These are phyloP conservation scores for Gryganskiella cystojenkinii DNA, from an alignment of 192 early-diverging fungal species.

Conservation along the genomic window DNA sequence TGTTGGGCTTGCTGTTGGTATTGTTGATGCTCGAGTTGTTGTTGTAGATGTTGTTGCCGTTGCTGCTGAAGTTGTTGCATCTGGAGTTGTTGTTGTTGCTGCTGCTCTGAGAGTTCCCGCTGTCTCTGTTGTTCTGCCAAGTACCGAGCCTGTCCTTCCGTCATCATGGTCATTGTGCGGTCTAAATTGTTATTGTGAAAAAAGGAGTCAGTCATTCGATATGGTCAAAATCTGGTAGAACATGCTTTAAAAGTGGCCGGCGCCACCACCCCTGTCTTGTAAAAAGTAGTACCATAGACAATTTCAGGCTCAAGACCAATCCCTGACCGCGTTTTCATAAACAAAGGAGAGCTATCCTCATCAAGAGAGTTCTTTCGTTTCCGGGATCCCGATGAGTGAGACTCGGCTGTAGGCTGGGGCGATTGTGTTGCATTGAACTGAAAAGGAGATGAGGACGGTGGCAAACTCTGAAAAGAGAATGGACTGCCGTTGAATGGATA, in stretches of 20 bases:
- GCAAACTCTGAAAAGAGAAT: too few relatives aligned
- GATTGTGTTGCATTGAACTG: too few relatives aligned
- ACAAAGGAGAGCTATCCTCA: constrained; percentile 41
- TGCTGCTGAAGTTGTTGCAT: background rate
- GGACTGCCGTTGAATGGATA: too few relatives aligned
- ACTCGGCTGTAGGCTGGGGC: too few relatives aligned
- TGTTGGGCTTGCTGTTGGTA: constrained; percentile 3
- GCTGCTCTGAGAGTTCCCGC: constrained; percentile 2
- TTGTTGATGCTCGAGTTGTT: background rate
- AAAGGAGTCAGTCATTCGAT: too few relatives aligned
- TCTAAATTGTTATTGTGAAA: constrained; percentile 9
- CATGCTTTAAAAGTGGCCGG: too few relatives aligned
- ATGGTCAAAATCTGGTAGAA: too few relatives aligned
- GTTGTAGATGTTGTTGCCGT: constrained; percentile 13
- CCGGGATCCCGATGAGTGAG: constrained; percentile 2
- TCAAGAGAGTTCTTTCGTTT: constrained; percentile 34
- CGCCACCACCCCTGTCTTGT: too few relatives aligned
- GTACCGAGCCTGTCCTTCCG: constrained; percentile 33
- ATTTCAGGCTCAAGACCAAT: constrained; percentile 50
- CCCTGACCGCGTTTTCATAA: constrained; percentile 41
- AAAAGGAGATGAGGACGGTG: too few relatives aligned
- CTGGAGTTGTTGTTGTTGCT: constrained; percentile 2
- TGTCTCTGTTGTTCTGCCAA: constrained; percentile 27
- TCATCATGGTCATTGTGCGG: constrained; percentile 46
- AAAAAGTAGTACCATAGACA: constrained; percentile 38